phyloP scores from a whole-genome alignment of 2,329 filamentous ascomycete genomes.

The Cadophora sp. region DNA sequence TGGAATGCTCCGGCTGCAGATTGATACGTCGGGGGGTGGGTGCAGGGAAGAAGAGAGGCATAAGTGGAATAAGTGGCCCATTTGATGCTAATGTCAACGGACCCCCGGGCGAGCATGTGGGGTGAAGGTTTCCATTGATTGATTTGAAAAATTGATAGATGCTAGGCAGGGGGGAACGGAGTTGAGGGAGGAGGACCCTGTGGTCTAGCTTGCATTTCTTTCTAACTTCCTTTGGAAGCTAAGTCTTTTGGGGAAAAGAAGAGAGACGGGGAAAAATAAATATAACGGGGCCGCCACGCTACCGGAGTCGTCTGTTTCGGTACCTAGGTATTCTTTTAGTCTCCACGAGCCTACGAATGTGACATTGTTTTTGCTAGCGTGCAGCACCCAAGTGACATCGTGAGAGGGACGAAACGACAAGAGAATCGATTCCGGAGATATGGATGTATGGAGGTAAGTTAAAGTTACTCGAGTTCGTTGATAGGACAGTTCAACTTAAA shows the following conservation, averaged over 20 bases:
- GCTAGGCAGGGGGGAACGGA: neutral
- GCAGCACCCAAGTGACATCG: neutral
- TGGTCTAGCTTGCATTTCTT: neutral
- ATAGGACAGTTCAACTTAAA: too few species aligned
- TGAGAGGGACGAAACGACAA: neutral
- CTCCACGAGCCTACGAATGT: neutral
- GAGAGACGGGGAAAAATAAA: neutral
- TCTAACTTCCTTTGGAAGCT: neutral
- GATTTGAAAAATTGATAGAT: neutral
- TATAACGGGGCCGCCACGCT: neutral
- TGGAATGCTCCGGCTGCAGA: neutral
- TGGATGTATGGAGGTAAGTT: too few species aligned
- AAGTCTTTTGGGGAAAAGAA: neutral
- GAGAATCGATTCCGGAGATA: too few species aligned
- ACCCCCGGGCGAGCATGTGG: neutral
- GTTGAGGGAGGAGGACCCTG: neutral
- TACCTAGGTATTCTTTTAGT: neutral
- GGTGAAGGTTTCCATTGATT: neutral
- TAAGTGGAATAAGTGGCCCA: neutral
- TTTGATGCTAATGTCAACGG: neutral
- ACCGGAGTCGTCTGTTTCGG: neutral
- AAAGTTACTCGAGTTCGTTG: too few species aligned
- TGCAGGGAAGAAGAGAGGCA: too few species aligned
- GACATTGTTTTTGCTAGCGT: neutral
- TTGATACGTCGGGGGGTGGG: neutral